A percentile compares a stretch with the other conserved stretches of the same genome.
phyloP scores from a whole-genome alignment of 768 basidiomycete species.

The Mycena epipterygia region DNA sequence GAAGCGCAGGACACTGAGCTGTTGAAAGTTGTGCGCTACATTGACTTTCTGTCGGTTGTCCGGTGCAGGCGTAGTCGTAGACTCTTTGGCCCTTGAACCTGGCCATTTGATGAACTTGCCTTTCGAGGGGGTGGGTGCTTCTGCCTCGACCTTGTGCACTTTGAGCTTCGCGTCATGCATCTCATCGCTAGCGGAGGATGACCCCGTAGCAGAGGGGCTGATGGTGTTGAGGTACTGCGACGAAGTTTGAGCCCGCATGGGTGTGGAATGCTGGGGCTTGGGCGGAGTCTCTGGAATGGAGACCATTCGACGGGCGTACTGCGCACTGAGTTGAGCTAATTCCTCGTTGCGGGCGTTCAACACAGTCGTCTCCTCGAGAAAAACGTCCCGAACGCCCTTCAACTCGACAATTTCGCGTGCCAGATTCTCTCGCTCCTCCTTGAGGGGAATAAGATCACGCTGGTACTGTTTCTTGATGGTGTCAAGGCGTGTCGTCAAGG shows the following conservation, averaged over 20 bases:
- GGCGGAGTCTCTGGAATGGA: conserved; percentile 52
- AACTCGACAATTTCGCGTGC: conserved; percentile 89
- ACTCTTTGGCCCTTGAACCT: conserved; percentile 68
- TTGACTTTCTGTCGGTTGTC: conserved; percentile 56
- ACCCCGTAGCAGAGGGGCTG: conserved; percentile 60
- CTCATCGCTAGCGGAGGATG: conserved; percentile 66
- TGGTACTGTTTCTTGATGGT: conserved; percentile 90
- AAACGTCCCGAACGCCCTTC: conserved; percentile 85
- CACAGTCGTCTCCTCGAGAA: conserved; percentile 92
- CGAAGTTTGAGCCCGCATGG: conserved; percentile 41
- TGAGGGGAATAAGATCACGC: conserved; percentile 87
- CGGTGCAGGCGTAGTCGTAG: conserved; percentile 37
- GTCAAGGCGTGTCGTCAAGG: conserved; percentile 88
- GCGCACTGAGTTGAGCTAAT: conserved; percentile 87
- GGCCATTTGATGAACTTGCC: conserved; percentile 80
- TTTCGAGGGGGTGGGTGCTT: conserved; percentile 63
- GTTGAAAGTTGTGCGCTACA: conserved; percentile 89
- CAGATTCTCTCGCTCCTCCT: conserved; percentile 83
- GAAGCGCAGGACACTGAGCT: conserved; percentile 88
- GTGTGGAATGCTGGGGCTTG: conserved; percentile 43
- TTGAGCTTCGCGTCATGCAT: conserved; percentile 53
- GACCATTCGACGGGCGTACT: conserved; percentile 87
- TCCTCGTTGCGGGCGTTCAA: conserved; percentile 95
- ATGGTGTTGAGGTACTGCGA: conserved; percentile 52
- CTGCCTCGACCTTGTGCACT: conserved; percentile 60